Conservation (phyloP, 805 yeast genomes). For the Candida sanyiensis region DNA sequence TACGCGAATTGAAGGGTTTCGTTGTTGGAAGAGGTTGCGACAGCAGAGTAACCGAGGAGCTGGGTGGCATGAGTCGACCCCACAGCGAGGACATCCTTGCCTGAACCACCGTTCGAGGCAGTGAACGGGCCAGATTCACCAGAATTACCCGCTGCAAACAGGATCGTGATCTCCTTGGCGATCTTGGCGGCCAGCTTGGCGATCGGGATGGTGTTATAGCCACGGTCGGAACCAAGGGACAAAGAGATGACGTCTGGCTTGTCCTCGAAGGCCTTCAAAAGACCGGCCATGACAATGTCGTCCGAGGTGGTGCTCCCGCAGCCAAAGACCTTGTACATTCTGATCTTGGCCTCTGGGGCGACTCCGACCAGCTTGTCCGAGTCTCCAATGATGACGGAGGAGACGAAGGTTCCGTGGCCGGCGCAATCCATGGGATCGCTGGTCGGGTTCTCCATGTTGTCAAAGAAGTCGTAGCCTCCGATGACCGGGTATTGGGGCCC, state of each 20-base stretch:
- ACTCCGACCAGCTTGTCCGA: slow-evolving; percentile 10
- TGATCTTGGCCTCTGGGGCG: slow-evolving; percentile 16
- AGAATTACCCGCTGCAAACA: slow-evolving; percentile 18
- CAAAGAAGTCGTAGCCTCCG: slow-evolving; percentile 15
- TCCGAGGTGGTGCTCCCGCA: slow-evolving; percentile 9
- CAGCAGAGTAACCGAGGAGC: slow-evolving; percentile 7
- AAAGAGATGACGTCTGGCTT: slow-evolving; percentile 12
- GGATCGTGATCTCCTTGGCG: slow-evolving; percentile 10
- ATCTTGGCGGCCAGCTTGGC: slow-evolving; percentile 11
- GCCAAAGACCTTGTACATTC: slow-evolving; percentile 15
- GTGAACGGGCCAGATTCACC: slow-evolving; percentile 12
- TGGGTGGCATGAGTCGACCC: slow-evolving; percentile 14
- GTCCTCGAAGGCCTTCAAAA: slow-evolving; percentile 15
- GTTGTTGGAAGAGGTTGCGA: slow-evolving; percentile 10
- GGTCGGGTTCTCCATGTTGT: slow-evolving; percentile 9
- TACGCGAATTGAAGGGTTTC: slow-evolving; percentile 9
- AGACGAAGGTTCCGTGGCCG: slow-evolving; percentile 19
- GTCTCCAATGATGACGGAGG: slow-evolving; percentile 14
- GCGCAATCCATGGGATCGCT: slow-evolving; percentile 15
- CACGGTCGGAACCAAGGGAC: slow-evolving; percentile 14
- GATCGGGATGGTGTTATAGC: slow-evolving; percentile 13
- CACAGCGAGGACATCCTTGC: slow-evolving; percentile 12
- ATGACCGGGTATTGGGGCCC: slow-evolving; percentile 10
- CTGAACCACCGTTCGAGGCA: slow-evolving; percentile 16
- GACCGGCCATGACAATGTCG: slow-evolving; percentile 15